Percentiles rank a stretch among this genome's conserved stretches.
phyloP scores from a whole-genome alignment of 768 basidiomycete genomes.

The Mycena galopus region DNA sequence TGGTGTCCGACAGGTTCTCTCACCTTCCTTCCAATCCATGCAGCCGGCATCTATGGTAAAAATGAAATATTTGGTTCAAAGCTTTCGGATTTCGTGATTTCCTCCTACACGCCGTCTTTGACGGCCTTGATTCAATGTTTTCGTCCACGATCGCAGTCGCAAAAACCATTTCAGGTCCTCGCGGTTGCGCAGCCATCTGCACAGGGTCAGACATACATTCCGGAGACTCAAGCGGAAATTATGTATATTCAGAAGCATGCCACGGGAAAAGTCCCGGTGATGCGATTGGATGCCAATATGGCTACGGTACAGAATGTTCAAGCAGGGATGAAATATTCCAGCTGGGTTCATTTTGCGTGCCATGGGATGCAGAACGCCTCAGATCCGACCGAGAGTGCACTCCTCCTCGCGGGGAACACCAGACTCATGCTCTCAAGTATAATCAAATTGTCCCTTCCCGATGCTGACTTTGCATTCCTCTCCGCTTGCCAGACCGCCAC shows the following conservation, averaged over 20 bases:
- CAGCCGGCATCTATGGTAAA: background rate
- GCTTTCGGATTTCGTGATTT: background rate
- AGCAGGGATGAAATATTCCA: background rate
- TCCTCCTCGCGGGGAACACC: too few species aligned
- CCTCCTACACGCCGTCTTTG: background rate
- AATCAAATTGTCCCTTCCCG: background rate
- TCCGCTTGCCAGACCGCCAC: background rate
- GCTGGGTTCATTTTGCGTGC: background rate
- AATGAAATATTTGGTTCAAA: background rate
- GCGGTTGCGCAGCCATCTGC: background rate
- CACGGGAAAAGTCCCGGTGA: background rate
- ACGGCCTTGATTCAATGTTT: background rate
- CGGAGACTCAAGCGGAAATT: background rate
- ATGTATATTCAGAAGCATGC: background rate
- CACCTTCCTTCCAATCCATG: background rate
- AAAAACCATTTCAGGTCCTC: background rate
- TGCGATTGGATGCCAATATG: too few species aligned
- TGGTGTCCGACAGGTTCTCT: background rate
- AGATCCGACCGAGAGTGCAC: too few species aligned
- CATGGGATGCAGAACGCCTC: too few species aligned
- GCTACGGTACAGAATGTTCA: background rate
- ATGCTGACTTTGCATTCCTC: background rate
- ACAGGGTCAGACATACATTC: too few species aligned
- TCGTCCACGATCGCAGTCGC: background rate
- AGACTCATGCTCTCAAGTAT: too few species aligned